These are phyloP conservation scores for Phaffia australis DNA, from an alignment of 768 basidiomycete genomes.

Conservation along the genomic window DNA sequence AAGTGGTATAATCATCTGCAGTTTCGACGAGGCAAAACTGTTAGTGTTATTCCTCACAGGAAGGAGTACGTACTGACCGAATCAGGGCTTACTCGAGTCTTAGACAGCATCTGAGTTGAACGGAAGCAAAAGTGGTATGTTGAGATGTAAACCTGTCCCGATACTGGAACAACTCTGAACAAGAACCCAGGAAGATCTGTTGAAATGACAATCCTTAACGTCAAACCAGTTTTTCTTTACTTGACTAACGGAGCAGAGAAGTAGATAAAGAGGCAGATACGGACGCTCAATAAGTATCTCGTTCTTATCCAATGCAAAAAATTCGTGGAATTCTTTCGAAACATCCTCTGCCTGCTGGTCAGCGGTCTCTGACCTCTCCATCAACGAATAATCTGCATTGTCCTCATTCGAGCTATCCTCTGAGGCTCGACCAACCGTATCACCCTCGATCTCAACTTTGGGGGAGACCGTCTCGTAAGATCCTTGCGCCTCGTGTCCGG, in stretches of 20 bases:
- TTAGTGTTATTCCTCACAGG: conserved; percentile 9
- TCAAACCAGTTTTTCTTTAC: no score
- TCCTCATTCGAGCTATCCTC: neutral
- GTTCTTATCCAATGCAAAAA: conserved; percentile 80
- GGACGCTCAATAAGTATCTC: conserved; percentile 78
- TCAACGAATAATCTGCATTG: conserved; percentile 55
- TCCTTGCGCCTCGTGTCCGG: neutral
- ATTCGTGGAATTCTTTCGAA: conserved; percentile 65
- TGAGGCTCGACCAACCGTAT: no score
- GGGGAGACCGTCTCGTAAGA: no score
- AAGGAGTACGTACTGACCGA: conserved; percentile 4
- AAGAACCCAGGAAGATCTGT: conserved; percentile 85
- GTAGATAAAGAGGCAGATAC: conserved; percentile 35
- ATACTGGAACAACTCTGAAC: conserved; percentile 77
- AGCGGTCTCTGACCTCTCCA: conserved; percentile 57
- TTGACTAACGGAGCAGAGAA: no score
- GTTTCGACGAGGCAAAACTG: neutral
- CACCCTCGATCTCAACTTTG: no score
- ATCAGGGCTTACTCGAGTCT: conserved; percentile 72
- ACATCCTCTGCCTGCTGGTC: conserved; percentile 37
- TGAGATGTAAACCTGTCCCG: conserved; percentile 81
- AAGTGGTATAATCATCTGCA: conserved; percentile 87
- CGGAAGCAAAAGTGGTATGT: conserved; percentile 90
- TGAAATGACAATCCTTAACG: neutral
- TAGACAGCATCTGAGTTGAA: conserved; percentile 67